Percentiles rank a stretch among this genome's conserved stretches.
phyloP scores from a whole-genome alignment of 306 rosid species.

The Glycyrrhiza uralensis region DNA sequence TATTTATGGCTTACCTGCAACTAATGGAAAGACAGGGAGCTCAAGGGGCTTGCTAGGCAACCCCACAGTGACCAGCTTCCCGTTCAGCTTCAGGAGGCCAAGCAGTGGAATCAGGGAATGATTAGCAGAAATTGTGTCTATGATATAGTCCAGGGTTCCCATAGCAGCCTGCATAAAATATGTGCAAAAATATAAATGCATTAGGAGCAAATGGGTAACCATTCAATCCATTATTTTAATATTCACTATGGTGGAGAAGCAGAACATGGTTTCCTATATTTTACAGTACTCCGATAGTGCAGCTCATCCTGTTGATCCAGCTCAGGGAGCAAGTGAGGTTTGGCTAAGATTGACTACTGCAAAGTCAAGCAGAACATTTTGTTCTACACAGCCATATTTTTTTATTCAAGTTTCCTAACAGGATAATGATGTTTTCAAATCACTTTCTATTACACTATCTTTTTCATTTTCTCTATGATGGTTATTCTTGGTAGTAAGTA shows the following conservation, averaged over 20 bases:
- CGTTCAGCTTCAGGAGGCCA: slow-evolving; percentile 77
- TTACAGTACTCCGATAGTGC: background rate
- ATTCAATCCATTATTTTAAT: background rate
- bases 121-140: slow-evolving; percentile 78
- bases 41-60: slow-evolving; percentile 77
- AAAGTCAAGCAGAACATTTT: background rate
- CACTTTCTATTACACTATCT: background rate
- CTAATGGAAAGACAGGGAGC: slow-evolving; percentile 62
- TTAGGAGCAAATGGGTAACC: background rate
- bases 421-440: background rate
- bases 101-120: slow-evolving; percentile 70
- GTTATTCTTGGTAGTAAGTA: background rate
- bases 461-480: background rate
- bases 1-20: slow-evolving; percentile 45
- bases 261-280: background rate
- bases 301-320: background rate
- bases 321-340: background rate
- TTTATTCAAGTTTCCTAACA: background rate
- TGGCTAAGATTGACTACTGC: background rate
- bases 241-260: slow-evolving; percentile 3
- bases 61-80: slow-evolving; percentile 76
- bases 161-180: slow-evolving; percentile 54
- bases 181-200: background rate
- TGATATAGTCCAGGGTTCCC: slow-evolving; percentile 81
- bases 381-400: background rate